These are phyloP conservation scores for Dipteronia dyeriana DNA, from an alignment of 345 rosid species.

Conservation along the genomic window DNA sequence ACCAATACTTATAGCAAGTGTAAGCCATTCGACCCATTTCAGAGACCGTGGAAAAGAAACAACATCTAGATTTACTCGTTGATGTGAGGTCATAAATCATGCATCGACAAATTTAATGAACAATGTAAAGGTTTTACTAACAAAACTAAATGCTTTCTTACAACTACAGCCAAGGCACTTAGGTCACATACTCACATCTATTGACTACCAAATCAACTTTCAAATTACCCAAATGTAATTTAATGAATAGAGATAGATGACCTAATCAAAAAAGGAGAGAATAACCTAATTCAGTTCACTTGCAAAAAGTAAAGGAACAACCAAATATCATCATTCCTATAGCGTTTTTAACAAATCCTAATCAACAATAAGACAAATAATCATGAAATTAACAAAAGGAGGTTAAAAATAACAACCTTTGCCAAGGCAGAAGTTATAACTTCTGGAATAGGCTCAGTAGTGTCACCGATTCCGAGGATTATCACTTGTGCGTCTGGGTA, in stretches of 20 bases:
- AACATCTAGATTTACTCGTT: too few relatives aligned
- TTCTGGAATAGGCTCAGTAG: slow-evolving; percentile 96
- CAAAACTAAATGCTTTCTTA: too few relatives aligned
- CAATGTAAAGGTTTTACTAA: too few relatives aligned
- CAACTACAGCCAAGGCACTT: too few relatives aligned
- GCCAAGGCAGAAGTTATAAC: slow-evolving; percentile 83
- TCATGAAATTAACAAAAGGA: neutral
- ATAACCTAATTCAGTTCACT: neutral
- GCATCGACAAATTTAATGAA: too few relatives aligned
- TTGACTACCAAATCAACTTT: too few relatives aligned
- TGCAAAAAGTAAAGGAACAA: neutral
- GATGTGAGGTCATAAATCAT: too few relatives aligned
- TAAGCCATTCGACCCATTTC: too few relatives aligned
- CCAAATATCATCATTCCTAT: neutral
- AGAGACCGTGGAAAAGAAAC: too few relatives aligned
- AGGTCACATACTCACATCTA: too few relatives aligned
- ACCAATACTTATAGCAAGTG: too few relatives aligned
- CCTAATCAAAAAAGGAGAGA: neutral
- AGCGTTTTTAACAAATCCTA: neutral
- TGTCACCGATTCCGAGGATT: slow-evolving; percentile 96
- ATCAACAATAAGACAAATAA: neutral
- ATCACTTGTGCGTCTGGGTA: slow-evolving; percentile 86
- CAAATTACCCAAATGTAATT: too few relatives aligned
- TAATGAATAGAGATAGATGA: neutral
- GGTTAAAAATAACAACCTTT: slow-evolving; percentile 27